Evolutionary conservation across 208 protist species (phyloP).

Genomic region (Tritrichomonas musculus): DNA sequence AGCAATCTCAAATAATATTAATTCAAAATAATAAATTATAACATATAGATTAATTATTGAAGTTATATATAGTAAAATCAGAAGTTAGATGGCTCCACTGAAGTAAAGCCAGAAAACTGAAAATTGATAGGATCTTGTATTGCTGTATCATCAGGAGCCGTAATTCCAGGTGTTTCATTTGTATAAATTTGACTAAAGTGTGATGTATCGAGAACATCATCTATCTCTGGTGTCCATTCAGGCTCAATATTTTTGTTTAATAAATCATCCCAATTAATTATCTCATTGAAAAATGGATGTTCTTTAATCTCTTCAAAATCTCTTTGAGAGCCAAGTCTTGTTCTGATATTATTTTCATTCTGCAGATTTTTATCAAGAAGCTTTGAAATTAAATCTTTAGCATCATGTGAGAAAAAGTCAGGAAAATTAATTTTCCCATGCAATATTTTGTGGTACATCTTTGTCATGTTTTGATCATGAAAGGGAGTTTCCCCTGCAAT

Average conservation of each 20-base stretch:
- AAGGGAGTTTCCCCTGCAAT: constrained; percentile 49
- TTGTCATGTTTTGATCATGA: neutral
- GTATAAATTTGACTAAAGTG: constrained; percentile 43
- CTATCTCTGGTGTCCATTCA: constrained; percentile 35
- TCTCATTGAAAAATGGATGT: constrained; percentile 36
- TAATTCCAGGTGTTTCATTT: neutral
- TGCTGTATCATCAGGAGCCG: neutral
- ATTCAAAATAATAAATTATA: no score
- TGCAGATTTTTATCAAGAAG: constrained; percentile 41
- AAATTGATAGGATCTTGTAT: neutral
- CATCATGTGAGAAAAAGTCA: constrained; percentile 47
- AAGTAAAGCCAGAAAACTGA: neutral
- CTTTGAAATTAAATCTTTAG: constrained; percentile 27
- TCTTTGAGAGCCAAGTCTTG: neutral
- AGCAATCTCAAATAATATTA: no score
- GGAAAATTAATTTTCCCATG: constrained; percentile 31
- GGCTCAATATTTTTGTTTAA: constrained; percentile 26
- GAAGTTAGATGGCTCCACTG: neutral
- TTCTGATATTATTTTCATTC: no score
- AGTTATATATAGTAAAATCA: no score
- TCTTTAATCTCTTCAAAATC: constrained; percentile 42
- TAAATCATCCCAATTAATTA: constrained; percentile 36
- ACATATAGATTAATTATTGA: no score
- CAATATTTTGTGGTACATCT: constrained; percentile 24
- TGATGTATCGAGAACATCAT: neutral